Conservation (phyloP, 2,329 filamentous ascomycete species). For the Daldinia eschscholtzii region DNA sequence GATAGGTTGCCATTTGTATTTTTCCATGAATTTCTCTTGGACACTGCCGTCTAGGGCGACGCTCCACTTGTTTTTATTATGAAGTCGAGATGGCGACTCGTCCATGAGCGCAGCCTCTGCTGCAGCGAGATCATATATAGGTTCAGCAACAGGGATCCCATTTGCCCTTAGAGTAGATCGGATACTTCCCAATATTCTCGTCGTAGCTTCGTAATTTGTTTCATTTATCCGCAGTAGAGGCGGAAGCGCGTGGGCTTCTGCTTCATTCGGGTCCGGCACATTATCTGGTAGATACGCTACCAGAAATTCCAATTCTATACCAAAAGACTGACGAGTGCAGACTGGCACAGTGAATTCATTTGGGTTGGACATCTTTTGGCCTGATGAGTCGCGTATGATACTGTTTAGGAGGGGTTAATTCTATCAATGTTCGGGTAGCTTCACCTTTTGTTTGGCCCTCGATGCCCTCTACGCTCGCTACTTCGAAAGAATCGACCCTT, state of each 20-base stretch:
- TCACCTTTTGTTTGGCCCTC: background rate
- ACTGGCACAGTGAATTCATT: conserved; percentile 39
- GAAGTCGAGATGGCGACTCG: conserved; percentile 20
- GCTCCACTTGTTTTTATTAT: conserved; percentile 38
- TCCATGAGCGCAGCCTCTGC: background rate
- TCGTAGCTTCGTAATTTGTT: no score
- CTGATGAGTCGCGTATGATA: background rate
- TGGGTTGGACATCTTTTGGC: conserved; percentile 14
- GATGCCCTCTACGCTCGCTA: background rate
- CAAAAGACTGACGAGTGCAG: conserved; percentile 46
- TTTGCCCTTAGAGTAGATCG: conserved; percentile 37
- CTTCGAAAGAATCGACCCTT: background rate
- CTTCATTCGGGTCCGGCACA: conserved; percentile 44
- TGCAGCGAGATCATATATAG: background rate
- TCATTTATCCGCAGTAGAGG: conserved; percentile 45
- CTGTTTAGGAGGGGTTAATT: background rate
- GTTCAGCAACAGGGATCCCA: conserved; percentile 34
- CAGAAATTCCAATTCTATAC: conserved; percentile 50
- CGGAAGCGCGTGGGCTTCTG: conserved; percentile 39
- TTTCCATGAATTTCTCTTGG: conserved; percentile 8
- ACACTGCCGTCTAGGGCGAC: conserved; percentile 33
- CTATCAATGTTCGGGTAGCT: background rate
- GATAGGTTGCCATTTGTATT: conserved; percentile 47
- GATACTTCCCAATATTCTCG: conserved; percentile 21
- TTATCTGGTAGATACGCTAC: conserved; percentile 40